Percentiles rank a stretch among this genome's conserved stretches.
Evolutionary conservation across 2,329 filamentous ascomycete species (phyloP).

Genomic region (Fusarium vanettenii): DNA sequence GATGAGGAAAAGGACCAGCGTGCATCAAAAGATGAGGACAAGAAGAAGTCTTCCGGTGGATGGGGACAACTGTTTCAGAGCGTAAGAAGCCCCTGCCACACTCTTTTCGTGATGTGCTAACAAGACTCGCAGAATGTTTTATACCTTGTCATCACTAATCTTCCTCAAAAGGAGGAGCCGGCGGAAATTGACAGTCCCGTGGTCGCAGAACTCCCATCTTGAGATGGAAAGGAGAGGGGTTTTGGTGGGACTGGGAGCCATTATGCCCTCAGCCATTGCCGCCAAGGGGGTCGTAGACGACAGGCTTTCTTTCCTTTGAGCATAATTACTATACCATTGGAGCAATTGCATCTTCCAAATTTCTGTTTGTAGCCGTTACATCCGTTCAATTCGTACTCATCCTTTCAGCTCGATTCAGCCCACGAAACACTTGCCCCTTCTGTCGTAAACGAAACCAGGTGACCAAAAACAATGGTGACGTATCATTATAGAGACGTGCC

Average conservation of each 20-base stretch:
- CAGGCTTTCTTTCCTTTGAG: neutral
- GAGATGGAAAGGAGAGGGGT: neutral
- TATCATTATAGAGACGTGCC: neutral
- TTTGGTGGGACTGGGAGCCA: neutral
- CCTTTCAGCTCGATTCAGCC: neutral
- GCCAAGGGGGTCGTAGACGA: neutral
- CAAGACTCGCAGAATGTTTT: neutral
- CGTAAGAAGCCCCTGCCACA: neutral
- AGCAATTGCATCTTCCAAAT: neutral
- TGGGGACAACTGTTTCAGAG: neutral
- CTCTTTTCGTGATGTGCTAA: neutral
- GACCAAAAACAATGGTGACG: neutral
- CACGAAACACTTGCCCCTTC: neutral
- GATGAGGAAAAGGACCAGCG: neutral
- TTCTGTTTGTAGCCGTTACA: neutral
- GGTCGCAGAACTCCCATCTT: neutral
- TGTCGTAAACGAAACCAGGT: neutral
- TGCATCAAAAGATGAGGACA: neutral
- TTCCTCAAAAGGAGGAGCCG: neutral
- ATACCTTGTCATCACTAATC: neutral
- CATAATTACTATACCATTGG: neutral
- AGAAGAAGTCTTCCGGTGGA: neutral
- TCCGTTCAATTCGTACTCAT: neutral
- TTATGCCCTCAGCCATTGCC: neutral
- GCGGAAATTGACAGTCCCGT: neutral